Evolutionary conservation across 1,284 basidiomycete genomes (phyloP).

Genomic region (Thecaphora frezii): DNA sequence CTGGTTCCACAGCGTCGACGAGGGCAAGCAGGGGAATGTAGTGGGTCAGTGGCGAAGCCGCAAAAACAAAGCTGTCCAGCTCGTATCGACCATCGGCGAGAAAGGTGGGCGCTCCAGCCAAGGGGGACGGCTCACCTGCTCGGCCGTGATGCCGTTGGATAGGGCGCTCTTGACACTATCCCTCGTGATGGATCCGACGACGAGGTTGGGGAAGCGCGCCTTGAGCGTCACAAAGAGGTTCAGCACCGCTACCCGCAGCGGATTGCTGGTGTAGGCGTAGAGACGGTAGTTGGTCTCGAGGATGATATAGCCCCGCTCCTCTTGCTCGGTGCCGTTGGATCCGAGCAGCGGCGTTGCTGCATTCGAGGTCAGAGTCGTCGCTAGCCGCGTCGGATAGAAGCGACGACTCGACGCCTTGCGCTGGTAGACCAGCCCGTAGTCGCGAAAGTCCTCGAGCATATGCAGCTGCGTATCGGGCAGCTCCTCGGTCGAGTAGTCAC

Average conservation of each 20-base stretch:
- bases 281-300: constrained; percentile 97
- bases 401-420: constrained; percentile 62
- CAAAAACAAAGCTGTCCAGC: no score
- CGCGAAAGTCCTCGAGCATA: constrained; percentile 88
- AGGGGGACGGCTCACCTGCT: constrained; percentile 69
- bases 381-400: constrained; percentile 93
- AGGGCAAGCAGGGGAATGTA: no score
- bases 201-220: constrained; percentile 92
- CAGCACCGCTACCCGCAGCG: constrained; percentile 91
- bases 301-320: constrained; percentile 78
- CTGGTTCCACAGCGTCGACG: no score
- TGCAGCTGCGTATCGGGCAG: constrained; percentile 77
- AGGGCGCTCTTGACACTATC: constrained; percentile 93
- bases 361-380: constrained; percentile 84
- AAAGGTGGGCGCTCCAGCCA: no score
- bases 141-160: constrained; percentile 90
- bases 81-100: not conserved
- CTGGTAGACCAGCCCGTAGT: constrained; percentile 87
- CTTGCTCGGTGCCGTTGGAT: constrained; percentile 50
- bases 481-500: constrained; percentile 75
- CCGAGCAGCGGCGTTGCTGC: constrained; percentile 58
- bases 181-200: constrained; percentile 89
- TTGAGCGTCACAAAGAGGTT: constrained; percentile 91
- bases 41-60: no score
- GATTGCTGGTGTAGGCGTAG: constrained; percentile 97